Evolutionary conservation across 306 rosid species (phyloP), one percentile per base, ranked within the genome.

Genomic region (Geum urbanum): DNA sequence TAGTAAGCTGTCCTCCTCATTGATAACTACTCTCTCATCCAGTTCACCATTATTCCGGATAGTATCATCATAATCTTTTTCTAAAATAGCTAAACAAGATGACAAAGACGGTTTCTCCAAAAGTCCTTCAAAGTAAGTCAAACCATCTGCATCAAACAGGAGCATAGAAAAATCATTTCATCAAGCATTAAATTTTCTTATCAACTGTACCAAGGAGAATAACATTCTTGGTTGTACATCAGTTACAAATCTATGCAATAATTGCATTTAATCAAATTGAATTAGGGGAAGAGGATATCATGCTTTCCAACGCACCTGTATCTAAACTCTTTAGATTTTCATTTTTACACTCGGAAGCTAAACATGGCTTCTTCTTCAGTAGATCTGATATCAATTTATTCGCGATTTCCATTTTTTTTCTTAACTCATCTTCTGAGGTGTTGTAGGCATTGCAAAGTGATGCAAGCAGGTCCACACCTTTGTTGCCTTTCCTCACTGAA

Each of bases 11-110:
- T 95, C 99, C 54, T 91, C 96, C 60, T 84, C 95, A 41, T 91
- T 84, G 67, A 95, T 80, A 84, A 91, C 89, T 46, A 91, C 73
- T 76, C 96, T 91, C 79, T 95, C 99, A 83, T 95, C 99, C 70
- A 95, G 74, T 65, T 89, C 99, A 76, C 85, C 89, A 72, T 87
- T 87, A 76, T 78, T 78, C 75, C 73, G 63, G 78, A 86, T 79
- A 59, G 92, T 90, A 78, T 69, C 74, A 57, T 83, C 87, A 75
- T 95, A 87, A 74, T 95, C 91, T 66, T 83, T 89, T 77, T 95
- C 99, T 68, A 95, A 76, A 73, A 84, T 80, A 71, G 62, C 80
- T 78, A 95, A 80, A 78, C 82, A 84, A 41, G 86, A 86, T 37
- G 79, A 72, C 72, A 95, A 66, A 63, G 87, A 87, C 8, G 79